phyloP scores from a whole-genome alignment of 2,329 filamentous ascomycete genomes.

The Verticillium dahliae region DNA sequence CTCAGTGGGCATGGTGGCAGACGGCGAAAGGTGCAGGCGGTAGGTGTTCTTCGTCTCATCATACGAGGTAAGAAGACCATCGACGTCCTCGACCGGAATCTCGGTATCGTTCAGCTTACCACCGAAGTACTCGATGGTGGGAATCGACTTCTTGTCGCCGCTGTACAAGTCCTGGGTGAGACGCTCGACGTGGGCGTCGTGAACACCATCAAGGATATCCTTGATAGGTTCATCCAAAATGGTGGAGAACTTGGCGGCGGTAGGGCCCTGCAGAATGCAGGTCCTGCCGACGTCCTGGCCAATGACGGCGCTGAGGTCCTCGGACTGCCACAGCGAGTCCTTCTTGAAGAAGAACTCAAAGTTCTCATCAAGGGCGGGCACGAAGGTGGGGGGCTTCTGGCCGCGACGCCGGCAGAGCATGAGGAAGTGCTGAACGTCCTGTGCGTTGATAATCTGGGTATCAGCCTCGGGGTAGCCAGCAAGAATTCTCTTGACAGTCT shows the following conservation, averaged over 20 bases:
- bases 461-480: slow-evolving; percentile 80
- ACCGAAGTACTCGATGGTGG: slow-evolving; percentile 90
- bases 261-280: slow-evolving; percentile 92
- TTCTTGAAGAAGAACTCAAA: slow-evolving; percentile 99
- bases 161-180: slow-evolving; percentile 76
- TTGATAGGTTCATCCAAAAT: slow-evolving; percentile 89
- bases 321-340: slow-evolving; percentile 98
- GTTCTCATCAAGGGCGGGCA: slow-evolving; percentile 90
- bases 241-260: slow-evolving; percentile 84
- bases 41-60: slow-evolving; percentile 80
- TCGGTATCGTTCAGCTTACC: slow-evolving; percentile 72
- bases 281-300: slow-evolving; percentile 93
- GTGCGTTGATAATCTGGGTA: slow-evolving; percentile 90
- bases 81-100: slow-evolving; percentile 64
- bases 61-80: slow-evolving; percentile 78
- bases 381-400: slow-evolving; percentile 96
- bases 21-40: slow-evolving; percentile 70
- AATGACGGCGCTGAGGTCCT: slow-evolving; percentile 92
- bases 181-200: slow-evolving; percentile 76
- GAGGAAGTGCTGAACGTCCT: slow-evolving; percentile 96
- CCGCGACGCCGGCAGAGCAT: slow-evolving; percentile 83
- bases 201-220: slow-evolving; percentile 87
- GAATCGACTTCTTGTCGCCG: slow-evolving; percentile 67
- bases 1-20: slow-evolving; percentile 66
- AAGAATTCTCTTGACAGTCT: slow-evolving; percentile 71